Conservation (phyloP, 2,329 filamentous ascomycete species). For the Pestalotiopsis sp. region DNA sequence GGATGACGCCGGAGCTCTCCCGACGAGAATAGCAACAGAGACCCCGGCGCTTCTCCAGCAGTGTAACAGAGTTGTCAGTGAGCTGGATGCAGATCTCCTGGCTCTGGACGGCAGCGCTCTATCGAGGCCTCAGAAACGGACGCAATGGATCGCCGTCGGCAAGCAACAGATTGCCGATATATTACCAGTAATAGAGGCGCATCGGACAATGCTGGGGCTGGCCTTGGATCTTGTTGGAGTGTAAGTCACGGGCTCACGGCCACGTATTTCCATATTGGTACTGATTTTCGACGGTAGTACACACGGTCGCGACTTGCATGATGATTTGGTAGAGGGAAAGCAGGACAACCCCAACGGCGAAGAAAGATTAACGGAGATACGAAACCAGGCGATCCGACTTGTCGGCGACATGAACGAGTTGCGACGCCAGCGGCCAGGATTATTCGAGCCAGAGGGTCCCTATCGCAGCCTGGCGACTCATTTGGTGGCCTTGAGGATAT, state of each 20-base stretch:
- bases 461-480: conserved; percentile 71
- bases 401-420: conserved; percentile 37
- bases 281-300: conserved; percentile 12
- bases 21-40: conserved; percentile 35
- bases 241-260: conserved; percentile 29
- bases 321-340: conserved; percentile 11
- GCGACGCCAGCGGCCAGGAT: conserved; percentile 32
- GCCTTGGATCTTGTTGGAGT: conserved; percentile 42
- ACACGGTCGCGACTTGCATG: conserved; percentile 15
- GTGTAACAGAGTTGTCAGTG: conserved; percentile 37
- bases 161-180: conserved; percentile 34
- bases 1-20: conserved; percentile 40
- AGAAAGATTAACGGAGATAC: conserved; percentile 22
- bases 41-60: conserved; percentile 38
- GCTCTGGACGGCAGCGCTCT: conserved; percentile 32
- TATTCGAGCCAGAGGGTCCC: conserved; percentile 66
- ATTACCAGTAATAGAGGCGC: conserved; percentile 37
- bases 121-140: conserved; percentile 38
- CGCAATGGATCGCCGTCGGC: conserved; percentile 37
- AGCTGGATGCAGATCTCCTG: conserved; percentile 36
- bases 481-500: conserved; percentile 70
- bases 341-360: conserved; percentile 9
- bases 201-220: conserved; percentile 40
- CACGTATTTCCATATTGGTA: background rate
- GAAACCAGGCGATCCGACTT: conserved; percentile 35